Evolutionary conservation across 306 rosid species (phyloP).

Genomic region (Citrullus colocynthis): DNA sequence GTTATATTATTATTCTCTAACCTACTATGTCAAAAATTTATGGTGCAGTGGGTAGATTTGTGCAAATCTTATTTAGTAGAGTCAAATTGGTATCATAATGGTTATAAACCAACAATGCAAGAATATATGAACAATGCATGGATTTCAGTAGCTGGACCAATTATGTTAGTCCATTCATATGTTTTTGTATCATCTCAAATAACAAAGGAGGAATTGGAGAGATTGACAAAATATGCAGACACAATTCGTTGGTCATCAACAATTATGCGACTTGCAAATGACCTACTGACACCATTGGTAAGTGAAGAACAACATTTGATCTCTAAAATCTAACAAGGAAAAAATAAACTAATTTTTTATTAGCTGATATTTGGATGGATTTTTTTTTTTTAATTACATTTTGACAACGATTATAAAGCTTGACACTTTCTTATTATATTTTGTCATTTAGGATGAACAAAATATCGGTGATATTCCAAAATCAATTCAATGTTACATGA

Average conservation of each 20-base stretch:
- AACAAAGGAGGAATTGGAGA: background rate
- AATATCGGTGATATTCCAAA: slow-evolving; percentile 9
- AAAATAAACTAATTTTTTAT: too few species aligned
- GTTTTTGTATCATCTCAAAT: background rate
- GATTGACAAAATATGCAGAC: background rate
- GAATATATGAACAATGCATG: slow-evolving; percentile 15
- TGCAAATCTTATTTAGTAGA: background rate
- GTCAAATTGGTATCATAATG: slow-evolving; percentile 6
- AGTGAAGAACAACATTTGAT: too few species aligned
- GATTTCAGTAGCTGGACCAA: slow-evolving; percentile 1
- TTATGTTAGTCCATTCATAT: background rate
- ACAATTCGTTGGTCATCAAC: background rate
- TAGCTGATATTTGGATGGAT: background rate
- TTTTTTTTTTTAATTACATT: background rate
- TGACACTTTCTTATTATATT: background rate
- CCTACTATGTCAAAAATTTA: background rate
- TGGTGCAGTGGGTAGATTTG: background rate
- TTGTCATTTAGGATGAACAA: background rate
- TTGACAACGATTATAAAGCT: background rate
- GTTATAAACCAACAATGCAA: background rate
- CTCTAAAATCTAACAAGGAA: too few species aligned
- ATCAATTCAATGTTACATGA: background rate
- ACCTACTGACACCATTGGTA: slow-evolving; percentile 10
- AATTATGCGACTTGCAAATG: slow-evolving; percentile 14
- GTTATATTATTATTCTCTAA: background rate